Evolutionary conservation across 1,139 yeast genomes (phyloP).

Genomic region (Suhomyces ambrosiae): DNA sequence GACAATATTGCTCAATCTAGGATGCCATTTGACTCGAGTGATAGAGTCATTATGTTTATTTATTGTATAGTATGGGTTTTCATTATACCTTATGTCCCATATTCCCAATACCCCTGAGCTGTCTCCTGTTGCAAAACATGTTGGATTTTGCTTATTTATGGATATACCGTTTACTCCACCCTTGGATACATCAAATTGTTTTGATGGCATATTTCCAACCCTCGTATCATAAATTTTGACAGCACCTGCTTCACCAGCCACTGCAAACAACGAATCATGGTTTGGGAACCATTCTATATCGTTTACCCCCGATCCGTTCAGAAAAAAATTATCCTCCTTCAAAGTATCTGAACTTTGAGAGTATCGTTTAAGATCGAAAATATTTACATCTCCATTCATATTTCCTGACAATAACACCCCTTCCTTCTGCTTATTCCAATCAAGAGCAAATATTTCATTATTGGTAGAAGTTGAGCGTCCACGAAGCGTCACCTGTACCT

Average conservation of each 20-base stretch:
- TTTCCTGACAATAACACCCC: constrained; percentile 39
- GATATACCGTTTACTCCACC: constrained; percentile 66
- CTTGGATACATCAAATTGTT: constrained; percentile 33
- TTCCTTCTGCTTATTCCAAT: constrained; percentile 47
- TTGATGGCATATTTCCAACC: constrained; percentile 21
- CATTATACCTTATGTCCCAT: constrained; percentile 67
- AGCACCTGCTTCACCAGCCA: constrained; percentile 59
- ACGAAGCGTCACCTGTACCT: constrained; percentile 33
- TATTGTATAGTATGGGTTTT: constrained; percentile 24
- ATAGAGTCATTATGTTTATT: constrained; percentile 62
- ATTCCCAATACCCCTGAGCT: constrained; percentile 57
- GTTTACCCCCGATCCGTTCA: constrained; percentile 48
- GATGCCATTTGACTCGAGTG: constrained; percentile 81
- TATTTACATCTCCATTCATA: constrained; percentile 37
- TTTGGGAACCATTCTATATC: constrained; percentile 61
- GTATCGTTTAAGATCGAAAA: constrained; percentile 36
- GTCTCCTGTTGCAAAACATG: constrained; percentile 70
- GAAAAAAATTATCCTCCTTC: constrained; percentile 7
- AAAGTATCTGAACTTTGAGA: constrained; percentile 5
- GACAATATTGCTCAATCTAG: constrained; percentile 55
- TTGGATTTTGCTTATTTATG: constrained; percentile 58
- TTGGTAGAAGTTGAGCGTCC: constrained; percentile 6
- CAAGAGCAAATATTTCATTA: constrained; percentile 44
- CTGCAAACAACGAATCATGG: constrained; percentile 58
- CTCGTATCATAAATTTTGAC: constrained; percentile 52